phyloP scores from a whole-genome alignment of 352 stramenopile genomes.

The Phytopythium aichiense region DNA sequence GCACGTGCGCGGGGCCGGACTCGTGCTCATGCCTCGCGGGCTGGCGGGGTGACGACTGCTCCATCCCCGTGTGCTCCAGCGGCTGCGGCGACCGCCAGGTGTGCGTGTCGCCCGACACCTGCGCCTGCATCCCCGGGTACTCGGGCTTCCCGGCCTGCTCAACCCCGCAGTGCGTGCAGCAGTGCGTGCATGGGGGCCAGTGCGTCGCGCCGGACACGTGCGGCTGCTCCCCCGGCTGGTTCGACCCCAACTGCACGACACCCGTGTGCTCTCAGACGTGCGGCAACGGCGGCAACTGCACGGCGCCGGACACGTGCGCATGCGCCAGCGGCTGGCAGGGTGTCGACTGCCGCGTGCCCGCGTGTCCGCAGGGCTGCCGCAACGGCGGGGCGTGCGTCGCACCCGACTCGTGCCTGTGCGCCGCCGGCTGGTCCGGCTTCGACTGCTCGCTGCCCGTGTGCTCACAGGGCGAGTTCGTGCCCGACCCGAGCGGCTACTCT shows the following conservation, averaged over 20 bases:
- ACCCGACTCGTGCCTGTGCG: constrained; percentile 93
- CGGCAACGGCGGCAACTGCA: constrained; percentile 96
- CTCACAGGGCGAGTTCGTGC: constrained; percentile 91
- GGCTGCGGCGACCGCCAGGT: constrained; percentile 61
- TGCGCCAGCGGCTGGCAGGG: constrained; percentile 89
- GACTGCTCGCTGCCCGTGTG: constrained; percentile 93
- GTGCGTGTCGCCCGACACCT: constrained; percentile 91
- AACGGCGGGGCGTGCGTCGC: constrained; percentile 92
- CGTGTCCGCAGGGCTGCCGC: constrained; percentile 85
- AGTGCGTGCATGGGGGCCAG: constrained; percentile 80
- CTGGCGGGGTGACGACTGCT: constrained; percentile 91
- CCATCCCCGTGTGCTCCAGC: constrained; percentile 54
- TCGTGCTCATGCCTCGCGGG: constrained; percentile 81
- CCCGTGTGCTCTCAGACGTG: constrained; percentile 95
- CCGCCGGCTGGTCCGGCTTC: constrained; percentile 88
- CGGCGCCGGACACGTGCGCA: constrained; percentile 85
- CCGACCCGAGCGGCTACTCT: constrained; percentile 62
- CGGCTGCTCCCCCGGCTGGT: constrained; percentile 89
- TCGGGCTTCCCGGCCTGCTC: constrained; percentile 59
- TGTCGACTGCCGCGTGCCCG: constrained; percentile 88
- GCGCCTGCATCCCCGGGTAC: constrained; percentile 93
- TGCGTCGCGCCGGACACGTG: constrained; percentile 94
- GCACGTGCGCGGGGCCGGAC: constrained; percentile 83
- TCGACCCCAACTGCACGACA: constrained; percentile 96
- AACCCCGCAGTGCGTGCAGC: constrained; percentile 86